phyloP scores from a whole-genome alignment of 2,329 filamentous ascomycete species.

The Dothideomycetidae sp. region DNA sequence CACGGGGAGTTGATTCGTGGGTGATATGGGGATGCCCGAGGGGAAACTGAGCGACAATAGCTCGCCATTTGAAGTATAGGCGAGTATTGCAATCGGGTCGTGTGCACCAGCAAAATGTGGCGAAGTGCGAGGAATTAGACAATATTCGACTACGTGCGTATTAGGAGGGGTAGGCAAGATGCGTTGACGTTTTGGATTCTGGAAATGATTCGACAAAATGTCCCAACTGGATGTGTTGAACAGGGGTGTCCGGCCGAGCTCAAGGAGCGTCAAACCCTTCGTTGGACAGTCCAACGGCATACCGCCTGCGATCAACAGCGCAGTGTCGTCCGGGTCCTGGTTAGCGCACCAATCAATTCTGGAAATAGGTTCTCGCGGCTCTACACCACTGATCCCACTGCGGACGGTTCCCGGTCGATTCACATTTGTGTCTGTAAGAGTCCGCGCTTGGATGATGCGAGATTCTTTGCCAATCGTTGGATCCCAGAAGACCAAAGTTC shows the following conservation, averaged over 20 bases:
- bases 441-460: constrained; percentile 68
- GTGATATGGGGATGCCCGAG: constrained; percentile 76
- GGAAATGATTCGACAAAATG: constrained; percentile 61
- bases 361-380: constrained; percentile 55
- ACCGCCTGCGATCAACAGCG: constrained; percentile 73
- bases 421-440: constrained; percentile 58
- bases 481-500: constrained; percentile 89
- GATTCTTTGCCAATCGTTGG: constrained; percentile 54
- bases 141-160: constrained; percentile 65
- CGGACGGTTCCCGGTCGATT: constrained; percentile 42
- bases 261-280: constrained; percentile 75
- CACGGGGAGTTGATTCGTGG: constrained; percentile 83
- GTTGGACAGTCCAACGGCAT: constrained; percentile 49
- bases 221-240: constrained; percentile 91
- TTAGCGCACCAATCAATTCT: constrained; percentile 89
- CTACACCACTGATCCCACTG: constrained; percentile 37
- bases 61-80: constrained; percentile 72
- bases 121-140: constrained; percentile 64
- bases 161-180: constrained; percentile 63
- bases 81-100: constrained; percentile 76
- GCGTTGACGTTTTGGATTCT: constrained; percentile 55
- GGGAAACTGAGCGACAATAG: constrained; percentile 83
- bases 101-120: constrained; percentile 80
- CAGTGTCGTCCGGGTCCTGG: constrained; percentile 84
- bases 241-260: constrained; percentile 74